Evolutionary conservation across 768 basidiomycete genomes (phyloP).

Genomic region (Termitomyces sp.): DNA sequence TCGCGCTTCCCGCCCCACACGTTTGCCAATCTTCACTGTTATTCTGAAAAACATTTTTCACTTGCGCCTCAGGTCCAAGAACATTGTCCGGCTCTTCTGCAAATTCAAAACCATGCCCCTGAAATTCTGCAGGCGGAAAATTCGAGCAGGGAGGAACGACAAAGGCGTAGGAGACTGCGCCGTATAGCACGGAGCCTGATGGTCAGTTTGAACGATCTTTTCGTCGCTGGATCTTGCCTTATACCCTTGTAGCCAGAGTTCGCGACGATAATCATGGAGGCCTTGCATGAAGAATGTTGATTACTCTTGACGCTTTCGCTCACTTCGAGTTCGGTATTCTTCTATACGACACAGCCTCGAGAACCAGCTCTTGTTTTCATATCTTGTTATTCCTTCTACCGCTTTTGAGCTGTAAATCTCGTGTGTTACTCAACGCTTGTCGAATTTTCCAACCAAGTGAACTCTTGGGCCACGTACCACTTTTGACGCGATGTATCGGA

Average conservation of each 20-base stretch:
- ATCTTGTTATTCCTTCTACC: background rate
- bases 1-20: background rate
- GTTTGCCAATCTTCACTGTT: background rate
- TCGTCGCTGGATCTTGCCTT: background rate
- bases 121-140: background rate
- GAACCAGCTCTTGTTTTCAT: background rate
- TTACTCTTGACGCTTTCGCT: background rate
- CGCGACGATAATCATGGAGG: background rate
- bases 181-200: background rate
- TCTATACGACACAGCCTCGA: background rate
- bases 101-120: conserved; percentile 20
- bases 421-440: background rate
- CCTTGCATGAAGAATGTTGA: background rate
- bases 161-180: background rate
- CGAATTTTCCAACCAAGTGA: background rate
- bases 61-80: background rate
- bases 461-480: background rate
- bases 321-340: background rate
- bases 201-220: background rate
- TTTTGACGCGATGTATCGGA: background rate
- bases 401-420: background rate
- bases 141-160: background rate
- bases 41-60: background rate
- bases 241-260: background rate
- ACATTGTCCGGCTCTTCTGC: conserved; percentile 32